Evolutionary conservation across 306 rosid species (phyloP).

Genomic region (Urtica urens): DNA sequence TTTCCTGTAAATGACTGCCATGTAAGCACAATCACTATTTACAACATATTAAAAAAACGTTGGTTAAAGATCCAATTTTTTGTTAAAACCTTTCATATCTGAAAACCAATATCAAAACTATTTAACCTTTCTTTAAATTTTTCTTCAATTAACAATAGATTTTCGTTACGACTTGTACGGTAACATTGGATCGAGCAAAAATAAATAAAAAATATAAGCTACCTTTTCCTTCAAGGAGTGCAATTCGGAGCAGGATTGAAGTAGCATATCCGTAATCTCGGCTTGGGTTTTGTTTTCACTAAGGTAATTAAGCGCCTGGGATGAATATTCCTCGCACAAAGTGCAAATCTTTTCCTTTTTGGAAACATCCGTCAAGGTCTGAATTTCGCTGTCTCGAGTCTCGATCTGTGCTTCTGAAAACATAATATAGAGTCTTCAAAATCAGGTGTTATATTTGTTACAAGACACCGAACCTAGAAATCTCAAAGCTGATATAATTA

Average conservation of each 20-base stretch:
- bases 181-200: too few species aligned
- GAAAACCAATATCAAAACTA: too few species aligned
- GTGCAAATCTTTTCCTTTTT: slow-evolving; percentile 36
- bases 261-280: slow-evolving; percentile 51
- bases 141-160: too few species aligned
- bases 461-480: background rate
- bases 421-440: background rate
- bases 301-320: slow-evolving; percentile 57
- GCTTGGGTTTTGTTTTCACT: slow-evolving; percentile 51
- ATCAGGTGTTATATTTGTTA: background rate
- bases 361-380: slow-evolving; percentile 11
- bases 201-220: too few species aligned
- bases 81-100: too few species aligned
- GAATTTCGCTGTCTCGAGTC: slow-evolving; percentile 21
- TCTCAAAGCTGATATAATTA: background rate
- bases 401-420: slow-evolving; percentile 27
- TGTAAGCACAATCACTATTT: too few species aligned
- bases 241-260: slow-evolving; percentile 29
- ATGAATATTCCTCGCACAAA: slow-evolving; percentile 63
- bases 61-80: too few species aligned
- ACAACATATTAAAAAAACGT: too few species aligned
- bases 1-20: too few species aligned
- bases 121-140: too few species aligned
- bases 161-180: too few species aligned
- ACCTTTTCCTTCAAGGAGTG: slow-evolving; percentile 42